Base-by-base conservation (phyloP, 352 stramenopile species). In the Phytophthora pluvialis region DNA sequence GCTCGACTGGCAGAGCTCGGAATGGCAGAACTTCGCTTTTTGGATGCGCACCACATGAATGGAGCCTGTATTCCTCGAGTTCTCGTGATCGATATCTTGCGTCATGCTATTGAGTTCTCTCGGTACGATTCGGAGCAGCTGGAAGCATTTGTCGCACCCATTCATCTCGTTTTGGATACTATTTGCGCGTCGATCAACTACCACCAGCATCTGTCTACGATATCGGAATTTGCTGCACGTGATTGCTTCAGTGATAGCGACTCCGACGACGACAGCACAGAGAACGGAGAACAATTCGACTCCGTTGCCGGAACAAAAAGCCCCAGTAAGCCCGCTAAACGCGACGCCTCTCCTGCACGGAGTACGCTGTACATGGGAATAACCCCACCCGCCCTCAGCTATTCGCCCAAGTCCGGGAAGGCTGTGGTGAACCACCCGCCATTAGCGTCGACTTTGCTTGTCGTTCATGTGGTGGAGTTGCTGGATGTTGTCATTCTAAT, bases 191-290 rank as follows among this genome's bases (percentile, higher is more conserved):
- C 74, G 3, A 91, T 93, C 55, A 91, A 91, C 52, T 93, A 91
- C 29, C 80, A 90, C 32, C 82, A 90, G 63, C 84, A 93, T 48
- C 65, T 91, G 33, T 81, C 80, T 5, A 91, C 82, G 1, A 93
- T 93, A 51, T 81, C 73, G 0, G 82, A 91, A 58, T 89, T 91
- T 43, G 84, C 84, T 8, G 81, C 80, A 3, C 81, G 82, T 1
- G 81, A 88, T 57, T 90, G 84, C 50, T 93, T 93, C 47, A 91
- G 82, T 48, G 84, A 93, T 49, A 87, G 74, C 38, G 84, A 92
- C 51, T 90, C 80, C 0, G 83, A 93, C 29, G 72, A 77, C 3
- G 76, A 77, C 7, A 68, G 74, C 18, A 42, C 44, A 16, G 76
- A 79, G 26, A 56, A 72, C 33, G 54, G 44, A 45, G 57, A 47